These are phyloP conservation scores for Marasmius sp. DNA, from an alignment of 1,284 basidiomycete genomes.

Conservation along the genomic window DNA sequence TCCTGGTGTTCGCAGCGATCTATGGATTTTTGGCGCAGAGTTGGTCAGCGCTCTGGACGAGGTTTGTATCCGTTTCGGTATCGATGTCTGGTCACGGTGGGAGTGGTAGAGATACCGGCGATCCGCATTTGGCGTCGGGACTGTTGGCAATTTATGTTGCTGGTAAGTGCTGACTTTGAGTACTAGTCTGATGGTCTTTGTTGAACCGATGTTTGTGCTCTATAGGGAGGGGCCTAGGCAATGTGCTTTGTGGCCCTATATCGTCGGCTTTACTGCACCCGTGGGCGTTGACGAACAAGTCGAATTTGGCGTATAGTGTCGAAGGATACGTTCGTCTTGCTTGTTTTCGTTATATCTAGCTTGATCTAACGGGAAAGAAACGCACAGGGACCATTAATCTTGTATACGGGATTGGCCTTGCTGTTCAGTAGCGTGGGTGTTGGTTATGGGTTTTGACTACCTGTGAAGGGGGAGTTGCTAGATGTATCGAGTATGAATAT, in stretches of 20 bases:
- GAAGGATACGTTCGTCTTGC: neutral
- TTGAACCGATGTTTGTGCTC: neutral
- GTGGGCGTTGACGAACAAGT: neutral
- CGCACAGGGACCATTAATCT: no score
- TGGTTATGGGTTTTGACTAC: no score
- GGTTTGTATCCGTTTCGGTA: conserved; percentile 9
- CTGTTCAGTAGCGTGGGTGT: no score
- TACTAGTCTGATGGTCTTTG: neutral
- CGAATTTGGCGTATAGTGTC: neutral
- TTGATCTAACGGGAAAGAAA: no score
- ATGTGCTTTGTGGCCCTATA: neutral
- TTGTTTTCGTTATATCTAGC: no score
- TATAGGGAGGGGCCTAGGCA: neutral
- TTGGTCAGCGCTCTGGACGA: conserved; percentile 13
- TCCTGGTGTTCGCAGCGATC: conserved; percentile 7
- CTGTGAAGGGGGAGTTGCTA: no score
- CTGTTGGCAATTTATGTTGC: conserved; percentile 13
- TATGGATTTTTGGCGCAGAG: conserved; percentile 12
- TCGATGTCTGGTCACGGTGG: neutral
- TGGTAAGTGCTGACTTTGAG: neutral
- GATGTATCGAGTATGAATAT: no score
- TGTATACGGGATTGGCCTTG: no score
- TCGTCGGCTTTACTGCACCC: neutral
- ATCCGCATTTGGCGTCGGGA: conserved; percentile 7
- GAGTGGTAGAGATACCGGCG: neutral